These are phyloP conservation scores for Hypoxylon perforatum DNA, from an alignment of 495 filamentous ascomycete genomes.

Conservation along the genomic window DNA sequence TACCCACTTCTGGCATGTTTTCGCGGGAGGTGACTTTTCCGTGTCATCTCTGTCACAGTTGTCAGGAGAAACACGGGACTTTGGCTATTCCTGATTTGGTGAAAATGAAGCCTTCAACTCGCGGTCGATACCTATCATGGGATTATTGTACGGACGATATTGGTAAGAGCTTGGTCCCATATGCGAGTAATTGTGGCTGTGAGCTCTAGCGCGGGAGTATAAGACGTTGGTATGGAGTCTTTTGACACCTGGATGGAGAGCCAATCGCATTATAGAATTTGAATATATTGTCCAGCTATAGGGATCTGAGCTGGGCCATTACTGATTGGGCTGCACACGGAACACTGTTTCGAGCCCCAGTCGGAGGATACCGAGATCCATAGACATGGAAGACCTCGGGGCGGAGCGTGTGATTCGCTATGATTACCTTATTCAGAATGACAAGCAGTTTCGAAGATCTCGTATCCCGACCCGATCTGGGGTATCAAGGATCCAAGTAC, in stretches of 20 bases:
- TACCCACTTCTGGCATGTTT: conserved; percentile 6
- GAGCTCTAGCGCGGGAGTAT: conserved; percentile 15
- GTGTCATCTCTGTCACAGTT: neutral
- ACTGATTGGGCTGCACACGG: conserved; percentile 21
- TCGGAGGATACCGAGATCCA: conserved; percentile 1
- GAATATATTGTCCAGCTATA: conserved; percentile 15
- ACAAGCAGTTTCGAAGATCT: too few relatives aligned
- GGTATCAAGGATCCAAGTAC: too few relatives aligned
- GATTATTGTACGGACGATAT: conserved; percentile 1
- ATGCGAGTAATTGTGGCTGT: conserved; percentile 23
- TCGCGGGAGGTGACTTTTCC: conserved; percentile 1
- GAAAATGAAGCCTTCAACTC: conserved; percentile 21
- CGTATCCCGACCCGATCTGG: too few relatives aligned
- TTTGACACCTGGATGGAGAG: conserved; percentile 30
- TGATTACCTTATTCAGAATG: conserved; percentile 26
- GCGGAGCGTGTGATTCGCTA: conserved; percentile 17
- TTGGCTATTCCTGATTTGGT: conserved; percentile 16
- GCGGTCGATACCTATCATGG: conserved; percentile 15
- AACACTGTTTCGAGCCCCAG: conserved; percentile 31
- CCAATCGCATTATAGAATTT: conserved; percentile 38
- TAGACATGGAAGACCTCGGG: neutral
- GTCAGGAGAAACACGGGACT: conserved; percentile 2
- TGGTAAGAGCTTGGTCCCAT: conserved; percentile 6
- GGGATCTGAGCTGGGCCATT: neutral
- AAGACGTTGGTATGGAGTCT: neutral